Evolutionary conservation across 2,329 filamentous ascomycete genomes (phyloP).

Genomic region (Fusarium virguliforme): DNA sequence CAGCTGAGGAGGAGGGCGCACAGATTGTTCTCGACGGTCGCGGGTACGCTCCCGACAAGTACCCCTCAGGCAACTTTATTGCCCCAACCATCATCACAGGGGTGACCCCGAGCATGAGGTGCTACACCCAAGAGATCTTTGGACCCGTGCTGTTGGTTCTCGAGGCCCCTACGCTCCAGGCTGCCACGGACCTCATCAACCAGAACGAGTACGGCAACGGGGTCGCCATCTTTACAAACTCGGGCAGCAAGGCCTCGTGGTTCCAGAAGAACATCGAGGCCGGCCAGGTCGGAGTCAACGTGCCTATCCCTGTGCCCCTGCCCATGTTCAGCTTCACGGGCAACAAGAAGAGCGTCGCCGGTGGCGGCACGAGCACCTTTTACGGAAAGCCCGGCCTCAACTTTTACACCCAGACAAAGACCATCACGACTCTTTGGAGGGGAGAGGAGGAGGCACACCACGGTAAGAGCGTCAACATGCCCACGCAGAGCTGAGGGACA

Average conservation of each 20-base stretch:
- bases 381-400: slow-evolving; percentile 80
- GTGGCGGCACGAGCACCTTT: slow-evolving; percentile 79
- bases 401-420: slow-evolving; percentile 83
- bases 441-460: slow-evolving; percentile 68
- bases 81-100: slow-evolving; percentile 56
- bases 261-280: slow-evolving; percentile 54
- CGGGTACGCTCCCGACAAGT: slow-evolving; percentile 43
- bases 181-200: slow-evolving; percentile 55
- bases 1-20: slow-evolving; percentile 44
- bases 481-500: slow-evolving; percentile 16
- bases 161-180: slow-evolving; percentile 54
- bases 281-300: slow-evolving; percentile 50
- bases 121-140: slow-evolving; percentile 57
- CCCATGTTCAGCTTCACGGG: slow-evolving; percentile 52
- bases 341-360: slow-evolving; percentile 76
- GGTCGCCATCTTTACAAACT: slow-evolving; percentile 55
- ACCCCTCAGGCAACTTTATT: slow-evolving; percentile 62
- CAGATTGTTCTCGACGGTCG: slow-evolving; percentile 45
- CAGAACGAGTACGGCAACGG: slow-evolving; percentile 56
- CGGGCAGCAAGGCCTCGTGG: slow-evolving; percentile 50
- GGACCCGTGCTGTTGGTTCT: slow-evolving; percentile 57
- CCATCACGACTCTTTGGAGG: slow-evolving; percentile 79
- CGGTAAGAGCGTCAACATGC: slow-evolving; percentile 17
- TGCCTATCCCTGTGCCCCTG: slow-evolving; percentile 49
- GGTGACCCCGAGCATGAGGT: slow-evolving; percentile 56